Conservation (phyloP, 2,329 filamentous ascomycete genomes). For the Xylariales sp. region DNA sequence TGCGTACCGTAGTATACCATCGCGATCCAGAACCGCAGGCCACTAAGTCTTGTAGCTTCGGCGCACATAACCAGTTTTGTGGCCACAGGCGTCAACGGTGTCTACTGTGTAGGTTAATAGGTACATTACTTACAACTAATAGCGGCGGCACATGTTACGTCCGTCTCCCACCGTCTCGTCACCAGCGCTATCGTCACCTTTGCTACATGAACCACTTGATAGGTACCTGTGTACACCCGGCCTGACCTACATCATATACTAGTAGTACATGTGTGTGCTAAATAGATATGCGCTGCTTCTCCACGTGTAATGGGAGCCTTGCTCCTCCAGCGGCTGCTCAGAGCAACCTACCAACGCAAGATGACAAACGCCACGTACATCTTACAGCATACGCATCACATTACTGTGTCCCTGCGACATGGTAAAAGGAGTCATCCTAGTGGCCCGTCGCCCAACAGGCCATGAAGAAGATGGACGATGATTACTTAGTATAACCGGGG, state of each 20-base stretch:
- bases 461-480: background rate
- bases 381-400: background rate
- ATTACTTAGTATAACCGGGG: conserved; percentile 16
- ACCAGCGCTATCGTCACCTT: conserved; percentile 10
- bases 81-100: conserved; percentile 10
- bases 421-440: conserved; percentile 18
- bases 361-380: conserved; percentile 2
- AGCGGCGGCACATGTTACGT: conserved; percentile 23
- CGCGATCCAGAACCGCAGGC: conserved; percentile 14
- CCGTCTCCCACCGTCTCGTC: background rate
- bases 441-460: conserved; percentile 1
- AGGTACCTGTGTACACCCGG: background rate
- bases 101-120: too few relatives aligned
- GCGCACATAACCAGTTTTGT: conserved; percentile 31
- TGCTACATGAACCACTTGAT: conserved; percentile 14
- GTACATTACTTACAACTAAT: background rate
- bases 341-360: background rate
- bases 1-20: background rate
- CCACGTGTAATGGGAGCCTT: background rate
- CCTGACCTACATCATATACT: background rate
- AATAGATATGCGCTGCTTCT: background rate
- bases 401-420: conserved; percentile 15
- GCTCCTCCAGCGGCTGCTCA: background rate
- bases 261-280: too few relatives aligned
- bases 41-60: conserved; percentile 31